Evolutionary conservation across 2,329 filamentous ascomycete genomes (phyloP), one percentile per base, ranked within the genome.

Genomic region (Colletotrichum chlorophyti): DNA sequence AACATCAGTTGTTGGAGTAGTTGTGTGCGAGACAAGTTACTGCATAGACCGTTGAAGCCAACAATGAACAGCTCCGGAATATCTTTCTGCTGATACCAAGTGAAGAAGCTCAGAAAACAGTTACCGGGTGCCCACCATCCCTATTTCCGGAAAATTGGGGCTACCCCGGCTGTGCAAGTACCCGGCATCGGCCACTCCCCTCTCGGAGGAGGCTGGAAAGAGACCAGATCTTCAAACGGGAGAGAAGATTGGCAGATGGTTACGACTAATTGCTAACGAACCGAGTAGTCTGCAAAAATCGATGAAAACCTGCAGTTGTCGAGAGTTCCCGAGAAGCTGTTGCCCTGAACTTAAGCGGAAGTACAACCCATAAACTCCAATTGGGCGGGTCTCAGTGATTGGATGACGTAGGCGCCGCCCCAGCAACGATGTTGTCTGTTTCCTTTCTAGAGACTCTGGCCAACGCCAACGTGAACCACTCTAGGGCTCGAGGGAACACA

Each of bases 101-200:
- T n/a, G 46, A 49, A 29, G 37, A 55, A 41, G 24, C 19, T 9
- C 24, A 37, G 26, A 43, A 19, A 41, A 9, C 43, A 54, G 15
- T n/a, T 40, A n/a, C n/a, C 27, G 29, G 42, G 11, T 23, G 41
- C 29, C 15, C 35, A 17, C 42, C 17, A 23, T 41, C 45, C 42
- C 43, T 38, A 51, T 54, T 50, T 59, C 51, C 43, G 55, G 43
- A 19, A 23, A 21, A 55, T 43, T 31, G 50, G 43, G 32, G n/a
- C n/a, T n/a, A n/a, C 55, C 38, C 51, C 43, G 37, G 43, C 51
- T 40, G 37, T 49, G 51, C 51, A 59, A 51, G 51, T 50, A 59
- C 51, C 51, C 43, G 45, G 55, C 51, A 59, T 59, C 51, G 55
- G 51, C 55, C 27, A 9, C 29, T 42, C 35, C 42, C 41, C 51